These are phyloP conservation scores for Nepenthes gracilis DNA, from an alignment of 148 eudicot genomes.

Conservation along the genomic window DNA sequence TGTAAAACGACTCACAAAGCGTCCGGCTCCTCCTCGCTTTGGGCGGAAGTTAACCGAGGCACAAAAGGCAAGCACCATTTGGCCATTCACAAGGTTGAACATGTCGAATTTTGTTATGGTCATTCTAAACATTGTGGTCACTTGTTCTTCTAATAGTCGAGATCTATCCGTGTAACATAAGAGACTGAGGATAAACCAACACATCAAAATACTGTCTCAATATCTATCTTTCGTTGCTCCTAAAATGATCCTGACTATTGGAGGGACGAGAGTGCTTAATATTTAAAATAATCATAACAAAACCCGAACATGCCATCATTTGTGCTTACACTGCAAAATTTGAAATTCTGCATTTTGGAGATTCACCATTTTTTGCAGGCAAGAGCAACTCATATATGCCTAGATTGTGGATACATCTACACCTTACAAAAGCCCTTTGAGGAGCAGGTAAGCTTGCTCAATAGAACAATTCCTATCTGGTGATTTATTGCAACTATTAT, in stretches of 20 bases:
- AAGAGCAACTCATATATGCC: constrained; percentile 89
- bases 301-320: not conserved
- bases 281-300: no score
- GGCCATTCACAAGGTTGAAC: not conserved
- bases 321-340: not conserved
- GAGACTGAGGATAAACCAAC: no score
- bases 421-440: constrained; percentile 68
- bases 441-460: constrained; percentile 55
- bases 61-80: constrained; percentile 56
- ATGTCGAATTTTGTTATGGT: no score
- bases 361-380: constrained; percentile 35
- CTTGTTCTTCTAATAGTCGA: no score
- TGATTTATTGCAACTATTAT: not conserved
- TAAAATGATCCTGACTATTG: not conserved
- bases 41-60: constrained; percentile 74
- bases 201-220: not conserved
- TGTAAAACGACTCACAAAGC: constrained; percentile 79
- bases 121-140: no score
- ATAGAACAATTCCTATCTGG: not conserved
- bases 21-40: constrained; percentile 96
- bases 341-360: not conserved
- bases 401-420: constrained; percentile 92
- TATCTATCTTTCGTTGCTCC: not conserved
- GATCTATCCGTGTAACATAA: no score
- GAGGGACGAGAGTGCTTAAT: no score